Base-by-base conservation (phyloP, 225 moss, liverwort and hornwort genomes). In the Climacium dendroides region DNA sequence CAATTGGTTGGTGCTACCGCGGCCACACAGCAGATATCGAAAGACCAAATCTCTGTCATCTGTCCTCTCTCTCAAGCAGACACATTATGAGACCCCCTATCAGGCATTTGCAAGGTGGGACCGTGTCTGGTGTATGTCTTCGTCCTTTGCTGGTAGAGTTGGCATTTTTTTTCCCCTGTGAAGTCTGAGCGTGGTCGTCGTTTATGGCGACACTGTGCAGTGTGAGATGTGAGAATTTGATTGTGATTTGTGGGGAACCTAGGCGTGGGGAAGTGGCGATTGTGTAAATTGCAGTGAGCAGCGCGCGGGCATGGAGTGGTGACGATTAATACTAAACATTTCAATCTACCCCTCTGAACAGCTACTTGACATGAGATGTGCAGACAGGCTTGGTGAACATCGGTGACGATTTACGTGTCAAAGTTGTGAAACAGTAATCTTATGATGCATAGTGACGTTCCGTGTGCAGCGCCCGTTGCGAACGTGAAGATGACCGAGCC, bases 401-500 rank as follows among this genome's bases (percentile, higher is more conserved):
- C 39, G 48, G 78, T 73, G 71, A 53, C 64, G 43, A 47, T 35
- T 60, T 37, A 17, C 11, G 37, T 45, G 71, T 74, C 26, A 14
- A 45, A 69, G 80, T 80, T 29, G 69, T 88, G 74, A 37, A 74
- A 41, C 11, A 74, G 73, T 65, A 54, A 80, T 82, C 81, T 90
- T 78, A 87, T 78, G 59, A 50, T 82, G 54, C 19, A 23, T 83
- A 53, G 72, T 52, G 73, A 82, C 61, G 20, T 87, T 74, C 10
- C 80, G 10, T 92, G 91, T 94, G 92, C 93, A 94, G 93, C 89
- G 74, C 89, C 92, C 13, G 79, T 87, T 43, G 71, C 85, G 79
- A 92, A 91, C 87, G 88, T 85, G 87, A 96, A 94, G 90, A 98
- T 98, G 98, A 95, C 96, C 53, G 98, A 98, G 90, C 98, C 97